phyloP scores from a whole-genome alignment of 345 rosid species.

The Bruguiera gymnorhiza region DNA sequence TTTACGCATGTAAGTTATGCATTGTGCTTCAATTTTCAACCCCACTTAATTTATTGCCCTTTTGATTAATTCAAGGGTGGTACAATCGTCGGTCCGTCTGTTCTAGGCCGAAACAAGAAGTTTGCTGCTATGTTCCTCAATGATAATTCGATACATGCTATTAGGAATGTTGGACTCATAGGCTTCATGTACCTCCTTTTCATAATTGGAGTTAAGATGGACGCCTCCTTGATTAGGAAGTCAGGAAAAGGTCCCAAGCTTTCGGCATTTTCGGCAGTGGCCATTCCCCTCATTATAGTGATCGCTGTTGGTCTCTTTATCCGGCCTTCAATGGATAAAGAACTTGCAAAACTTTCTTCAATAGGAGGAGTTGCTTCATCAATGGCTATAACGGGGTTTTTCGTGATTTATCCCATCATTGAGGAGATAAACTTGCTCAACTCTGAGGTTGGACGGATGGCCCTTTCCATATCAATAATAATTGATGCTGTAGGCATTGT shows the following conservation, averaged over 20 bases:
- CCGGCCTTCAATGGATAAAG: constrained; percentile 27
- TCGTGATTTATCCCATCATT: constrained; percentile 45
- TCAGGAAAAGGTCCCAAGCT: constrained; percentile 41
- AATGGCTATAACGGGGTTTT: constrained; percentile 41
- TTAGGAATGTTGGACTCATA: constrained; percentile 45
- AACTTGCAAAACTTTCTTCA: constrained; percentile 19
- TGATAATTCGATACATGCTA: constrained; percentile 29
- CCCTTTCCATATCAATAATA: constrained; percentile 43
- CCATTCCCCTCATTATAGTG: constrained; percentile 25
- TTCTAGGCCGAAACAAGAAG: constrained; percentile 42
- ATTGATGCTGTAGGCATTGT: constrained; percentile 34
- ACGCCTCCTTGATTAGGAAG: constrained; percentile 33
- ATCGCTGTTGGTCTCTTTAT: constrained; percentile 12
- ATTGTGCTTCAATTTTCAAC: background rate
- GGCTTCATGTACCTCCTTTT: constrained; percentile 61
- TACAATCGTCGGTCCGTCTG: constrained; percentile 61
- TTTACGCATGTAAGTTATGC: background rate
- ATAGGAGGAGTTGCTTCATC: constrained; percentile 33
- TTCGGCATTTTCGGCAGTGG: constrained; percentile 33
- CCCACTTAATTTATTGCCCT: background rate
- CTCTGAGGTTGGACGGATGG: constrained; percentile 60
- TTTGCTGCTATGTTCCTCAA: constrained; percentile 35
- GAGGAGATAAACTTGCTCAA: constrained; percentile 56
- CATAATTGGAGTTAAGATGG: constrained; percentile 50
- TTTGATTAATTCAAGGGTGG: constrained; percentile 50